Conservation (phyloP, 2,329 filamentous ascomycete genomes). For the Cryphonectria carpinicola region DNA sequence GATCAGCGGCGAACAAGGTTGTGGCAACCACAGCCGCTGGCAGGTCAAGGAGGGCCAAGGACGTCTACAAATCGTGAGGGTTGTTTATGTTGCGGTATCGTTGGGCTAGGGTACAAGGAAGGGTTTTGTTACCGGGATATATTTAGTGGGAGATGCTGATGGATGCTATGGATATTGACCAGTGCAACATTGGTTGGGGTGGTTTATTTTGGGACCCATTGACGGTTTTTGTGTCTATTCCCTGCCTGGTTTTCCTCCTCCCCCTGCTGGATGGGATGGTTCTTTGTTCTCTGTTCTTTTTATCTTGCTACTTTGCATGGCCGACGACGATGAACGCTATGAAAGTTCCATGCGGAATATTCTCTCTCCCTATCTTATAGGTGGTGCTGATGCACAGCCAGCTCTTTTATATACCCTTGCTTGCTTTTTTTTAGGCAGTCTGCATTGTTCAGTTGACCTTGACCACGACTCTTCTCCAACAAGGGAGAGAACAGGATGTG, state of each 20-base stretch:
- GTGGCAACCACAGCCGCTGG: slow-evolving; percentile 7
- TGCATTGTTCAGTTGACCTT: not conserved
- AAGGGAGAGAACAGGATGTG: not conserved
- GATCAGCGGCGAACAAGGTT: slow-evolving; percentile 1
- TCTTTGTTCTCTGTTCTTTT: not conserved
- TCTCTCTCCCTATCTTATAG: not conserved
- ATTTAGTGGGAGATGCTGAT: not conserved
- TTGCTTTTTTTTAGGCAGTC: not conserved
- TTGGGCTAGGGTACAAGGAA: not conserved
- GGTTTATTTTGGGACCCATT: not conserved
- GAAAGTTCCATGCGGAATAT: not conserved
- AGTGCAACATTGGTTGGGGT: not conserved
- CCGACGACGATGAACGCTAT: not conserved
- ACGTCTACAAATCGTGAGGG: slow-evolving; percentile 22
- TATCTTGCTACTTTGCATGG: not conserved
- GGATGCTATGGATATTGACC: not conserved
- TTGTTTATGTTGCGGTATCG: not conserved
- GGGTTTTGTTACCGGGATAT: not conserved
- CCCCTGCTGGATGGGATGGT: not conserved
- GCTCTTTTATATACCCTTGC: slow-evolving; percentile 4
- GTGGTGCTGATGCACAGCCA: not conserved
- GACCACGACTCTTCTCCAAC: not conserved
- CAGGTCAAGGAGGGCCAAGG: slow-evolving; percentile 26
- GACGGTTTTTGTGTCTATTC: not conserved
- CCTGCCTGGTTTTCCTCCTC: not conserved